Percentiles rank a stretch among this genome's conserved stretches.
These are phyloP conservation scores for Lactarius deliciosus DNA, from an alignment of 768 basidiomycete species.

Conservation along the genomic window DNA sequence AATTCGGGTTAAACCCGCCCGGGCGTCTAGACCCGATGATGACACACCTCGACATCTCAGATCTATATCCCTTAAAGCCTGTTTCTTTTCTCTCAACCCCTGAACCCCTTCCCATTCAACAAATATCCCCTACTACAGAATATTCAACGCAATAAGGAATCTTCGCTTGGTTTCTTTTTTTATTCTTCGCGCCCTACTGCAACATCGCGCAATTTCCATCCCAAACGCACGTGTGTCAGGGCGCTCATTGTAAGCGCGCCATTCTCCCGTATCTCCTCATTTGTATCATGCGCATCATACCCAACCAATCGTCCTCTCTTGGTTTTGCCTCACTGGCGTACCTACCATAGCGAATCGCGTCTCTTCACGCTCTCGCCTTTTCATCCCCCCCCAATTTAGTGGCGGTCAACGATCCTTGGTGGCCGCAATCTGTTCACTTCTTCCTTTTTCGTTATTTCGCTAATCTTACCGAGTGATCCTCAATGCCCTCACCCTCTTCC, in stretches of 20 bases:
- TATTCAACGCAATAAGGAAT: not conserved
- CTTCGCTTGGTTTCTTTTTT: not conserved
- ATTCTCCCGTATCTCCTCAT: not conserved
- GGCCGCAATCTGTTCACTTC: not conserved
- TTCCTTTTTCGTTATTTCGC: slow-evolving; percentile 1
- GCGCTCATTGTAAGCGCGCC: not conserved
- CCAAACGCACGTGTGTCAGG: slow-evolving; percentile 21
- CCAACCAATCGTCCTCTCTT: not conserved
- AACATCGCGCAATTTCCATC: not conserved
- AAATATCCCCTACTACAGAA: not conserved
- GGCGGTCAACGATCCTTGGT: not conserved
- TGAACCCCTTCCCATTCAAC: not conserved
- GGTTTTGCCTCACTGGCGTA: not conserved
- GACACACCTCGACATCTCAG: slow-evolving; percentile 13
- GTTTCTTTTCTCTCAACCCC: slow-evolving; percentile 6
- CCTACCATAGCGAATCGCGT: not conserved
- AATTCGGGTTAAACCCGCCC: slow-evolving; percentile 13
- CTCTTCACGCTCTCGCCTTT: not conserved
- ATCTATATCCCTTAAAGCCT: slow-evolving; percentile 21
- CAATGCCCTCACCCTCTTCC: not conserved
- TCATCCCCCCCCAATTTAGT: not conserved
- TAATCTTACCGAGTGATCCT: slow-evolving; percentile 1
- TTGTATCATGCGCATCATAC: not conserved
- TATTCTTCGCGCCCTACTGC: not conserved
- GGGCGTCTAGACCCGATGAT: slow-evolving; percentile 23